phyloP scores from a whole-genome alignment of 2,329 filamentous ascomycete genomes.

The Sporothrix phasma region DNA sequence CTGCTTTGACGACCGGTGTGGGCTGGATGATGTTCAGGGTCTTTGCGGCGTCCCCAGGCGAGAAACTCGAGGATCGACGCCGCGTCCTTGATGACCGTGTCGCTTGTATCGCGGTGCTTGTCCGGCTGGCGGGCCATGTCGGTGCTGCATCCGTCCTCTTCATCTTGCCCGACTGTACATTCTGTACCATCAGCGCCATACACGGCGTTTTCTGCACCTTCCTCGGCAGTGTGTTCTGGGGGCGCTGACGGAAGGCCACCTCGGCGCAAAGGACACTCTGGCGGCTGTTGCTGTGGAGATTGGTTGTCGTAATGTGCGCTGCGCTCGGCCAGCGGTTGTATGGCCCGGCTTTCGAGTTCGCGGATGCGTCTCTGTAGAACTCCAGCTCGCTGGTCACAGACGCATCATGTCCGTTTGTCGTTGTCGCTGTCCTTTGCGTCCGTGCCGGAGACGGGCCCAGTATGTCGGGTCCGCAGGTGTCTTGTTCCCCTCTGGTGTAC shows the following conservation, averaged over 20 bases:
- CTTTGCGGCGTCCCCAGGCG: slow-evolving; percentile 38
- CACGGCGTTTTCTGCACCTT: neutral
- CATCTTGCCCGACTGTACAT: neutral
- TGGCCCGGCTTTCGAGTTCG: neutral
- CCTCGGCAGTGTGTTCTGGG: neutral
- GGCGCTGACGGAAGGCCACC: too few species aligned
- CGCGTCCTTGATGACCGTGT: slow-evolving; percentile 29
- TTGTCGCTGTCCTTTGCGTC: neutral
- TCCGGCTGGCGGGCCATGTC: neutral
- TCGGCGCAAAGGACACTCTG: neutral
- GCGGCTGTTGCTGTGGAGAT: neutral
- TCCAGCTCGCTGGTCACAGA: neutral
- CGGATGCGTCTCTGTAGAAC: neutral
- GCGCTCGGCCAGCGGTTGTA: neutral
- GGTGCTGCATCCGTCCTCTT: neutral
- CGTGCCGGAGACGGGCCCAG: neutral
- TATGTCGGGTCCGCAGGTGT: slow-evolving; percentile 9
- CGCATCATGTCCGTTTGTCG: neutral
- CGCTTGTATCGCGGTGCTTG: slow-evolving; percentile 8
- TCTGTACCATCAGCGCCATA: neutral
- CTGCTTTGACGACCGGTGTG: neutral
- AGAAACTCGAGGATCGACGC: slow-evolving; percentile 39
- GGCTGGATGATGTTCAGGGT: slow-evolving; percentile 21
- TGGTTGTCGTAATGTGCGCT: neutral
- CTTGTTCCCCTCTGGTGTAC: slow-evolving; percentile 13